Conservation (phyloP, 2,329 filamentous ascomycete genomes). For the Trichoderma koningiopsis region DNA sequence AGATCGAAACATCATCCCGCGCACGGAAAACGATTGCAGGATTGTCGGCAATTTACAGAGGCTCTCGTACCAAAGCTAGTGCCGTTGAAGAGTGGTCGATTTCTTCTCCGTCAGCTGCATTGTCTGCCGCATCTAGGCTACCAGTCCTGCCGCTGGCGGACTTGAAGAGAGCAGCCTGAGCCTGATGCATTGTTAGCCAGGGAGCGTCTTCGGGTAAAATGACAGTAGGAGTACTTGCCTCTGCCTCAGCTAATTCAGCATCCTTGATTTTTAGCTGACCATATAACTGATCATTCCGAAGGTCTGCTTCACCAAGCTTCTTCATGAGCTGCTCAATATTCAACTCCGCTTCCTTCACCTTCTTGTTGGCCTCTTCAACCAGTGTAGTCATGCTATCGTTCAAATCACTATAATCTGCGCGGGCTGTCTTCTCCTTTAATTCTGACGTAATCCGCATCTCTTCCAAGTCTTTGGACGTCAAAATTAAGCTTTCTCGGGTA, state of each 20-base stretch:
- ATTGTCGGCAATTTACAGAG: slow-evolving; percentile 47
- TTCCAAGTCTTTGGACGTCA: slow-evolving; percentile 56
- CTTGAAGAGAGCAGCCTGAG: slow-evolving; percentile 47
- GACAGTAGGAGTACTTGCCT: slow-evolving; percentile 44
- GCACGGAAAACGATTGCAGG: slow-evolving; percentile 17
- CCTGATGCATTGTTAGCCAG: slow-evolving; percentile 38
- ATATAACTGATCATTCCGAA: slow-evolving; percentile 52
- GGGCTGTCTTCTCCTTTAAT: slow-evolving; percentile 56
- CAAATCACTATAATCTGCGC: slow-evolving; percentile 64
- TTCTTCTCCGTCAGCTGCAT: slow-evolving; percentile 60
- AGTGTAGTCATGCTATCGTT: slow-evolving; percentile 63
- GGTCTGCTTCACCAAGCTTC: slow-evolving; percentile 51
- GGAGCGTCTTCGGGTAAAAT: not conserved
- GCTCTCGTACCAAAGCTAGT: slow-evolving; percentile 66
- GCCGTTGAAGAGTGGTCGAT: slow-evolving; percentile 63
- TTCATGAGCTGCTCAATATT: slow-evolving; percentile 50
- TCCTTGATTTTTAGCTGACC: slow-evolving; percentile 64
- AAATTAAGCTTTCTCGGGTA: slow-evolving; percentile 48
- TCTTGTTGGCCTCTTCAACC: slow-evolving; percentile 60
- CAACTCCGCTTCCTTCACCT: slow-evolving; percentile 54
- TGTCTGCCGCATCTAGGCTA: slow-evolving; percentile 42
- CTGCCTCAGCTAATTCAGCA: slow-evolving; percentile 63
- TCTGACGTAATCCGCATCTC: slow-evolving; percentile 54
- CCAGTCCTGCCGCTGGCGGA: slow-evolving; percentile 60
- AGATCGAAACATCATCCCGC: slow-evolving; percentile 30